Evolutionary conservation across 805 yeast genomes (phyloP), one percentile per base, ranked within the genome.

Genomic region (Saccharomyces eubayanus): DNA sequence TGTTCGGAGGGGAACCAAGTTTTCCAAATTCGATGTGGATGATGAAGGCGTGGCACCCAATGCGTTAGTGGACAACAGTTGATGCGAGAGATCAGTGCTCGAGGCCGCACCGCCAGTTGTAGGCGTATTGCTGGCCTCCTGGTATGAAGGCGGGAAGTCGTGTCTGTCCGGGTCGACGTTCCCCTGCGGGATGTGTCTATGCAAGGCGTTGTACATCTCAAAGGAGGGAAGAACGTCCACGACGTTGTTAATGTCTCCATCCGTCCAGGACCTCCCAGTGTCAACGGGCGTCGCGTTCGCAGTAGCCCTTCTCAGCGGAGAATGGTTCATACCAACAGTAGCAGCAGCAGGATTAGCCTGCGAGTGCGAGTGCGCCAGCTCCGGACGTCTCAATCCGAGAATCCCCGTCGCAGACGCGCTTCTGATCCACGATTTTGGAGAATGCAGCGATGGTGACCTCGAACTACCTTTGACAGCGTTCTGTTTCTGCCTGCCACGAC

Each of bases 141-240:
- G 31, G 48, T 59, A 61, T 27, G 48, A 48, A 28, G 62, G 59
- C 11, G 63, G 62, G 48, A 57, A 53, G 50, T 62, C 59, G 24
- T 57, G 59, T n/a, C 16, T 27, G 52, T 62, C 60, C 10, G 60
- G 55, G 40, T 55, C 56, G 11, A 62, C 56, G 50, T 58, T 55
- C 21, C 64, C 63, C 27, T 56, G 56, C 27, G 68, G 64, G 43
- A 62, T 60, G 56, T 59, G 61, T 47, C 66, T 55, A 48, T 62
- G 66, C 28, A 64, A 47, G n/a, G 62, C 56, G 41, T 64, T 58
- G 48, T 62, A 64, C 59, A 64, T 61, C 53, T 64, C 63, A 49
- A 64, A 64, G 1, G 66, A 62, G 4, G 68, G 68, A 27, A 64
- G 46, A 5, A 64, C 60, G 47, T 62, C 65, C 1, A 64, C 55